These are phyloP conservation scores for Trichomonas gallinae DNA, from an alignment of 208 protist species.

Conservation along the genomic window DNA sequence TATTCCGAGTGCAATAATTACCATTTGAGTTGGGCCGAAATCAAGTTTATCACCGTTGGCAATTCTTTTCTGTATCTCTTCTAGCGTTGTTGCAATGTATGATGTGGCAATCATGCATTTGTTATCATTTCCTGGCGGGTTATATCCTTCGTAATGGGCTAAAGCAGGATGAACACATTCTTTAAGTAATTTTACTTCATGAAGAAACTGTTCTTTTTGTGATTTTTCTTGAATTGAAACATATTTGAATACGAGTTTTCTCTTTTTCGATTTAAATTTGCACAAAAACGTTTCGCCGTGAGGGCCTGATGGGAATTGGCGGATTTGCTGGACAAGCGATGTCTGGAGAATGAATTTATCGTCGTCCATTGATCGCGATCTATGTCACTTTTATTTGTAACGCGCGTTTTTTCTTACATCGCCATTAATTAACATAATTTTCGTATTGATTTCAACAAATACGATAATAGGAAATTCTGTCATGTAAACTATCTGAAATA, in stretches of 20 bases:
- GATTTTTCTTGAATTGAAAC: background rate
- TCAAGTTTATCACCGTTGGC: background rate
- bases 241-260: background rate
- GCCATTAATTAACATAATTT: no score
- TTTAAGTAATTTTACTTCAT: background rate
- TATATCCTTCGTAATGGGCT: background rate
- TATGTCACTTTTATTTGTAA: background rate
- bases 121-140: background rate
- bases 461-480: no score
- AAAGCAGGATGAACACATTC: background rate
- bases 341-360: background rate
- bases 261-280: background rate
- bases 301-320: background rate
- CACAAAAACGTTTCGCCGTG: background rate
- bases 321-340: background rate
- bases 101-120: background rate
- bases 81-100: background rate
- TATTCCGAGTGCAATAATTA: background rate
- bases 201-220: background rate
- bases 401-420: no score
- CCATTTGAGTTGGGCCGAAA: background rate
- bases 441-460: no score
- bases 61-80: background rate
- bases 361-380: background rate
- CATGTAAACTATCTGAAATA: no score